These are phyloP conservation scores for Boletellus deceptivus DNA, from an alignment of 1,284 basidiomycete genomes.

Conservation along the genomic window DNA sequence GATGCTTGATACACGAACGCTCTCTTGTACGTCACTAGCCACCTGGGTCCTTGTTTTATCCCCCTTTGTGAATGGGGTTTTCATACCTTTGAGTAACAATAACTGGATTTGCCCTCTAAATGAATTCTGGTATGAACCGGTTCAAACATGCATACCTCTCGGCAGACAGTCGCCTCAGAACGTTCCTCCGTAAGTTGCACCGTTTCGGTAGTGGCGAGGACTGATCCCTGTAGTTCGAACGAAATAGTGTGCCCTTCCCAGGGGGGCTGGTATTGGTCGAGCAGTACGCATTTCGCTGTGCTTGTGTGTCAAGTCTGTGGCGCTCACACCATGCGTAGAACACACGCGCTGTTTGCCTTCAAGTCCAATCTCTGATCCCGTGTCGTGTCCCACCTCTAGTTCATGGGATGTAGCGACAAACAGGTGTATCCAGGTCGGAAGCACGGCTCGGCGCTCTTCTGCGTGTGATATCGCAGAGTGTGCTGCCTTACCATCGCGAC, in stretches of 20 bases:
- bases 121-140: conserved; percentile 17
- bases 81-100: neutral
- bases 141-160: conserved; percentile 12
- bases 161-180: conserved; percentile 1
- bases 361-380: conserved; percentile 1
- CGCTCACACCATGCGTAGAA: conserved; percentile 10
- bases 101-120: conserved; percentile 14
- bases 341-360: conserved; percentile 11
- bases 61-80: conserved; percentile 5
- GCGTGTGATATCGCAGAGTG: conserved; percentile 9
- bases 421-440: conserved; percentile 6
- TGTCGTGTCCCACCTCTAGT: conserved; percentile 10
- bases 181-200: conserved; percentile 12
- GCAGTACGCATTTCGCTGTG: conserved; percentile 6
- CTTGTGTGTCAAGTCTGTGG: neutral
- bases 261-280: conserved; percentile 19
- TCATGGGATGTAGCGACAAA: conserved; percentile 9
- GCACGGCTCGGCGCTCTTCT: neutral
- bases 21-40: neutral
- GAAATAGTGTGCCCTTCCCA: conserved; percentile 8
- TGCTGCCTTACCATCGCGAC: conserved; percentile 2
- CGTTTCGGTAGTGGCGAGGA: neutral
- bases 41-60: conserved; percentile 9
- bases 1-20: conserved; percentile 3
- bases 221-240: conserved; percentile 6